Base-by-base conservation (phyloP, 2,329 filamentous ascomycete genomes). In the Colletotrichum cereale region DNA sequence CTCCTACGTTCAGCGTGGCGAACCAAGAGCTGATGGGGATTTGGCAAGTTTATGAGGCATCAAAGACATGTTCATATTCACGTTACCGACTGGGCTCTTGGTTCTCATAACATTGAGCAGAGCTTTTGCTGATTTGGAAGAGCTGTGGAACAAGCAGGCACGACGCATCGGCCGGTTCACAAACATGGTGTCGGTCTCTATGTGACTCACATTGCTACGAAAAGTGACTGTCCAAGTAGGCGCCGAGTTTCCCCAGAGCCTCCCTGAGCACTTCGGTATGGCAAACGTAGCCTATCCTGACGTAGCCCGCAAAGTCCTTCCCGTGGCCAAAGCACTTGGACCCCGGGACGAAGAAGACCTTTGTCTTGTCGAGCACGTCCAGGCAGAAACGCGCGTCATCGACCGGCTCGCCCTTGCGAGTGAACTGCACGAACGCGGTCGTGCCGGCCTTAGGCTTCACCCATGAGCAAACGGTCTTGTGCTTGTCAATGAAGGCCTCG, bases 361-460 rank as follows among this genome's bases (percentile, higher is more conserved):
- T 92, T 0, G 87, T 91, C 80, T 90, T 88, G 62, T 90, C 86
- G 36, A 93, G 82, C 44, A 97, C 80, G 77, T 90, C 87, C 75
- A 89, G 83, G 75, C 92, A 96, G 75, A 97, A 92, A 5, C 85
- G 84, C n/a, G 87, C 88, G 73, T 95, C 92, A 76, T 96, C 89
- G 0, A 97, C 86, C 2, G 89, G 86, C 77, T 86, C 84, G 0
- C 83, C 89, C 56, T 87, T 86, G 62, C 86, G 85, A 64, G 84
- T 85, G 74, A 97, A 94, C 75, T 88, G 89, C 67, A 97, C 82
- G 76, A 97, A 93, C 0, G 92, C 92, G 11, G 92, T 96, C 2
- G 93, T 97, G 0, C 94, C 94, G 1, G 93, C 93, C 6, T 88
- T 88, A 1, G 94, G 94, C 79, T 89, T 92, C 5, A 90, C 86